Conservation (phyloP, 2,329 filamentous ascomycete species). For the Botrytis aclada region DNA sequence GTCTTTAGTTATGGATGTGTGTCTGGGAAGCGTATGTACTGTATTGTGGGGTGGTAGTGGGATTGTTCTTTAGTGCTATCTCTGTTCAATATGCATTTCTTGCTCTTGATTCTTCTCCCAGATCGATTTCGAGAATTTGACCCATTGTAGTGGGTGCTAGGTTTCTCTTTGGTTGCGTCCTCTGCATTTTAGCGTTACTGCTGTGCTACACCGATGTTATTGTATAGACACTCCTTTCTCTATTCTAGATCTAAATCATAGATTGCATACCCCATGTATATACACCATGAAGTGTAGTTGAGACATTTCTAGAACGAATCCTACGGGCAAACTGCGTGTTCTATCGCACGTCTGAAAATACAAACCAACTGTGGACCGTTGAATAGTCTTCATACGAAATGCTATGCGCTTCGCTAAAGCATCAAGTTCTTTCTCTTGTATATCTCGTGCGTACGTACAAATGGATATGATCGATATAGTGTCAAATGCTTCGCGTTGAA, state of each 20-base stretch:
- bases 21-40: background rate
- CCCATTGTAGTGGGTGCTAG: conserved; percentile 54
- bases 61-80: conserved; percentile 32
- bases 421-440: background rate
- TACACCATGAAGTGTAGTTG: background rate
- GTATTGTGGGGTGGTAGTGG: background rate
- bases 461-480: background rate
- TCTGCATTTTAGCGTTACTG: background rate
- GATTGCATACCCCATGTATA: background rate
- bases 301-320: background rate
- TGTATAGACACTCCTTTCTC: background rate
- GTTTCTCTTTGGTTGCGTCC: background rate
- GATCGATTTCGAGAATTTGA: conserved; percentile 68
- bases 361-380: background rate
- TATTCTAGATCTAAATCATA: background rate
- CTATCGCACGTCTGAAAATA: background rate
- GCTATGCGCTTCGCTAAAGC: background rate
- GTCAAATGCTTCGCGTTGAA: background rate
- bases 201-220: background rate
- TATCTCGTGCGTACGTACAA: background rate
- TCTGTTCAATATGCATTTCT: conserved; percentile 56
- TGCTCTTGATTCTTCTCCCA: conserved; percentile 57
- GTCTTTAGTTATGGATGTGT: background rate
- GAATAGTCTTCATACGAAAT: background rate
- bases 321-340: background rate